Evolutionary conservation across 495 filamentous ascomycete genomes (phyloP), one percentile per base, ranked within the genome.

Genomic region (Pseudevernia furfuracea): DNA sequence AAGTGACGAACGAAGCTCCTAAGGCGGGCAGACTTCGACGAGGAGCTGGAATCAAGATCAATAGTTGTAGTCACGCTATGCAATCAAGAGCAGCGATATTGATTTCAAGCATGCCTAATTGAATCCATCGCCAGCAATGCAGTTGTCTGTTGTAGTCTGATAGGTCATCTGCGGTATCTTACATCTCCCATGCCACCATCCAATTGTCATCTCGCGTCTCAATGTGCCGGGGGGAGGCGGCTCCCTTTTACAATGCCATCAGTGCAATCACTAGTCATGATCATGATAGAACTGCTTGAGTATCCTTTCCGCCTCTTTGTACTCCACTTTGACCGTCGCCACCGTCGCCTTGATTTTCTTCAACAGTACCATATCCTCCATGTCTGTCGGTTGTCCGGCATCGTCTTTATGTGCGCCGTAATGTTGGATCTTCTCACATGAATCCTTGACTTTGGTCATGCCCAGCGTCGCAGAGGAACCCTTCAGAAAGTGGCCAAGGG

Each of bases 381-480:
- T 75, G 23, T 69, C 67, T 14, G 75, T 74, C 10, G 73, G 28
- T 7, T 48, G 77, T n/a, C 92, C 91, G 23, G 84, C 85, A 58
- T 92, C 87, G 67, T 90, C 91, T 73, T 90, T 87, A 60, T 80
- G 78, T 68, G 85, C 85, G 55, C 95, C 94, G 70, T 85, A 95
- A 72, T 97, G 87, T 74, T 98, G 94, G 69, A 98, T 96, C 80
- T 95, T 89, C 75, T 97, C 93, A 74, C 94, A 98, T 61, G 82
- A 85, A 69, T 97, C 92, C 73, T 90, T 90, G 71, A 98, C 89
- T 77, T 96, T 95, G 69, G 80, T 89, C 46, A 98, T 83, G 30
- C 94, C 94, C 59, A 98, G 85, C 10, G 95, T 97, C 25, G 94
- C 94, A 14, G 93, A 96, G n/a, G 93, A 97, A 46, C 94, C 94